Conservation (phyloP, 139 green algal species). For the Chlamydomonas incerta region DNA sequence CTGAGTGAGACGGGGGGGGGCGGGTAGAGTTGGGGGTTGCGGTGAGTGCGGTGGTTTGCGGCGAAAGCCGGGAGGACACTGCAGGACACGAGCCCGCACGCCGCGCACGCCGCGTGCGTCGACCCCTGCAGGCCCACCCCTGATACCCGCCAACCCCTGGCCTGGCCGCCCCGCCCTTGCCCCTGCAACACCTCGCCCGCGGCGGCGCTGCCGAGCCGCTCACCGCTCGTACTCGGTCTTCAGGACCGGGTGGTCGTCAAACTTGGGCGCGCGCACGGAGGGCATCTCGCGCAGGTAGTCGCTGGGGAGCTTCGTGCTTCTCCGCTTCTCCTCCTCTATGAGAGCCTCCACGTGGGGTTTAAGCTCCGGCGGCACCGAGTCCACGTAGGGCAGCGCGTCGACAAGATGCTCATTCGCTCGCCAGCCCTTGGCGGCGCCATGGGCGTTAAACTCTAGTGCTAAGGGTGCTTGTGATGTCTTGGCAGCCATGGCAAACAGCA, state of each 20-base stretch:
- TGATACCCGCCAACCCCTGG: too few species aligned
- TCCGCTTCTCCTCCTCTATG: constrained; percentile 81
- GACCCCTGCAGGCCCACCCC: too few species aligned
- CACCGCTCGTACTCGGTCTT: constrained; percentile 71
- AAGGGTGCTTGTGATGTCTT: constrained; percentile 15
- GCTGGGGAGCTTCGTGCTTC: constrained; percentile 66
- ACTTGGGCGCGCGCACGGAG: constrained; percentile 56
- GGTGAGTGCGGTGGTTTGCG: too few species aligned
- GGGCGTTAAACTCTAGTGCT: constrained; percentile 51
- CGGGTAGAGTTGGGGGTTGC: too few species aligned
- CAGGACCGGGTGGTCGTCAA: constrained; percentile 73
- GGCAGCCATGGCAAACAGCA: too few species aligned
- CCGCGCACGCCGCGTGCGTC: too few species aligned
- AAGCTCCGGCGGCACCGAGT: constrained; percentile 64
- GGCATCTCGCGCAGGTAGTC: constrained; percentile 83
- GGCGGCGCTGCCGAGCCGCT: not conserved
- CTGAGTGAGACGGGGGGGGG: constrained; percentile 24
- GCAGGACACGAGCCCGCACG: too few species aligned
- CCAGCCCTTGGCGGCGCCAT: constrained; percentile 63
- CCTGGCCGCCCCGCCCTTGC: too few species aligned
- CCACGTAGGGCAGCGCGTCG: constrained; percentile 85
- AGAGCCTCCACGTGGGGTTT: constrained; percentile 70
- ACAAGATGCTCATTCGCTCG: constrained; percentile 73
- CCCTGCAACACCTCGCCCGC: too few species aligned
- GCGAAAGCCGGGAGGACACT: too few species aligned